These are phyloP conservation scores for Leishmania aethiopica DNA, from an alignment of 208 protist genomes.

Conservation along the genomic window DNA sequence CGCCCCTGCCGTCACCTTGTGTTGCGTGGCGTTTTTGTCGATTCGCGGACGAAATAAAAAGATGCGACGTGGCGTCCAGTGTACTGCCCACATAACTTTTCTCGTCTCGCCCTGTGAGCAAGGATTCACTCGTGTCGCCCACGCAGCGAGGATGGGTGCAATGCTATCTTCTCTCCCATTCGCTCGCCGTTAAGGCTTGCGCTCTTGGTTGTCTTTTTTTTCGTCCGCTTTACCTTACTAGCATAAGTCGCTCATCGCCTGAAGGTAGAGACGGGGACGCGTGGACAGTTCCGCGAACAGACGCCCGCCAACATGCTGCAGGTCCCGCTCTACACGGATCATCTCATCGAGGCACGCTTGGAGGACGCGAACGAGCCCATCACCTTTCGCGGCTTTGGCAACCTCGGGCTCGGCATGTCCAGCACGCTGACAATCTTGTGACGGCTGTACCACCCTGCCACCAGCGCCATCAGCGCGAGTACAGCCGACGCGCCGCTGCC, in stretches of 20 bases:
- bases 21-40: not conserved
- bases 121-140: not conserved
- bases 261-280: not conserved
- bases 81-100: not conserved
- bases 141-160: too few species aligned
- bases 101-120: not conserved
- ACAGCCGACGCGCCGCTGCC: constrained; percentile 30
- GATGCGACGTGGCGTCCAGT: not conserved
- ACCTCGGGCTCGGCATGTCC: constrained; percentile 39
- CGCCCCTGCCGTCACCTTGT: not conserved
- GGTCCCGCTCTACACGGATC: not conserved
- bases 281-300: not conserved
- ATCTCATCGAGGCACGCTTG: not conserved
- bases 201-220: not conserved
- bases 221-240: constrained; percentile 9
- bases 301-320: not conserved
- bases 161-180: not conserved
- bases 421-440: constrained; percentile 38
- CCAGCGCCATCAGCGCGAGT: constrained; percentile 31
- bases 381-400: constrained; percentile 49
- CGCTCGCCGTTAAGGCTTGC: not conserved
- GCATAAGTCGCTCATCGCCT: constrained; percentile 3
- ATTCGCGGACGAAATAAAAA: not conserved
- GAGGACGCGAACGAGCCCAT: constrained; percentile 25
- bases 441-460: constrained; percentile 37